A percentile compares a stretch with the other conserved stretches of the same genome.
These are phyloP conservation scores for Fusarium newnesense DNA, from an alignment of 2,329 filamentous ascomycete species.

Conservation along the genomic window DNA sequence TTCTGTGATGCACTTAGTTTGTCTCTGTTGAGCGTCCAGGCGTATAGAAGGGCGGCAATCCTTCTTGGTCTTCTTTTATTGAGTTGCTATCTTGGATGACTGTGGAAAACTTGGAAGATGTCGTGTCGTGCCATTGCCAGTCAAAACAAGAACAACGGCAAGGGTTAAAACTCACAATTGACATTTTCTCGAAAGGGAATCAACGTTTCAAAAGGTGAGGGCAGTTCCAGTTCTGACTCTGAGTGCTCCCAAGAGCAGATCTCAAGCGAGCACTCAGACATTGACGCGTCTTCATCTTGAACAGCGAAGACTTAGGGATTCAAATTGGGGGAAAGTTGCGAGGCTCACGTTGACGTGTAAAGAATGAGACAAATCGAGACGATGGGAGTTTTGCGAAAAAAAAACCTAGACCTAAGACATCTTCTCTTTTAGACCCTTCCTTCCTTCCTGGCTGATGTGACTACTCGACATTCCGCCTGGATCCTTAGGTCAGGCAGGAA, in stretches of 20 bases:
- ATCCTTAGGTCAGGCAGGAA: not conserved
- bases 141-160: not conserved
- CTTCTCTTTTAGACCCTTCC: not conserved
- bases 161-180: not conserved
- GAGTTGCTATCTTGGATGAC: not conserved
- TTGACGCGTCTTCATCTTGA: not conserved
- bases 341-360: slow-evolving; percentile 5
- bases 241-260: not conserved
- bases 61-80: not conserved
- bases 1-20: not conserved
- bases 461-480: not conserved
- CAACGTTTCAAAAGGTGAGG: not conserved
- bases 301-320: not conserved
- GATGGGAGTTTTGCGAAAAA: not conserved
- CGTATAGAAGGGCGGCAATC: not conserved
- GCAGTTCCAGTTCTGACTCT: not conserved
- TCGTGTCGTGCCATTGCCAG: not conserved
- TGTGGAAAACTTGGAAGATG: not conserved
- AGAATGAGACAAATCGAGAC: slow-evolving; percentile 19
- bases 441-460: not conserved
- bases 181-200: not conserved
- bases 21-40: not conserved
- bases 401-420: slow-evolving; percentile 8
- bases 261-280: not conserved
- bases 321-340: slow-evolving; percentile 24